Percentiles rank a stretch among this genome's conserved stretches.
phyloP scores from a whole-genome alignment of 306 rosid genomes.

The Oxytropis ochrocephala region DNA sequence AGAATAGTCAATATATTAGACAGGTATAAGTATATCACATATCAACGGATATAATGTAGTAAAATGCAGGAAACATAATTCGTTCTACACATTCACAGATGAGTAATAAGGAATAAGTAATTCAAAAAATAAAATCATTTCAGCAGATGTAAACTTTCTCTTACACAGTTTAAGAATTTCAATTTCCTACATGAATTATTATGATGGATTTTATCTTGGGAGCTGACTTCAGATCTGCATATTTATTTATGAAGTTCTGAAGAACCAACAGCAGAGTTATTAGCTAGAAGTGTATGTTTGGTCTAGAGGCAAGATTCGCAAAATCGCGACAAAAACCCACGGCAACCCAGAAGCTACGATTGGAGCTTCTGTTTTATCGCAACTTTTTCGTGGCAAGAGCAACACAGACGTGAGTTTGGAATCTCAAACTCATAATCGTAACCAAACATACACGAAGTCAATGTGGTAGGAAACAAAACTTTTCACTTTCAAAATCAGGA shows the following conservation, averaged over 20 bases:
- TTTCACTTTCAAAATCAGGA: conserved; percentile 3
- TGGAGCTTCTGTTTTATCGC: too few species aligned
- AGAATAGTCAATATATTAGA: not conserved
- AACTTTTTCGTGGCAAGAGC: too few species aligned
- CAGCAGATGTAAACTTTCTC: not conserved
- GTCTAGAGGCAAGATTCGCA: too few species aligned
- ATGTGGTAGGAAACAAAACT: not conserved
- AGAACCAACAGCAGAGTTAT: too few species aligned
- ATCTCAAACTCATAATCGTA: too few species aligned
- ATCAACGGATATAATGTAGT: not conserved
- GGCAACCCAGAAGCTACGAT: too few species aligned
- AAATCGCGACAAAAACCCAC: too few species aligned
- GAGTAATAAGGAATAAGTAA: not conserved
- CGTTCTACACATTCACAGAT: not conserved
- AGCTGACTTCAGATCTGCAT: conserved; percentile 1
- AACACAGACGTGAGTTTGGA: too few species aligned
- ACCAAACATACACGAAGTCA: not conserved
- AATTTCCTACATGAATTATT: not conserved
- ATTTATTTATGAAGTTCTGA: not conserved
- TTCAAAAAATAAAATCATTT: not conserved
- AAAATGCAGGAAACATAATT: not conserved
- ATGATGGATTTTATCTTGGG: not conserved
- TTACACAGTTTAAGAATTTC: not conserved
- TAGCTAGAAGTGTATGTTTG: too few species aligned
- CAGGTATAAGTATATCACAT: too few species aligned